Conservation (phyloP, 176 grass and related monocot species). For the Aegilops tauschii region DNA sequence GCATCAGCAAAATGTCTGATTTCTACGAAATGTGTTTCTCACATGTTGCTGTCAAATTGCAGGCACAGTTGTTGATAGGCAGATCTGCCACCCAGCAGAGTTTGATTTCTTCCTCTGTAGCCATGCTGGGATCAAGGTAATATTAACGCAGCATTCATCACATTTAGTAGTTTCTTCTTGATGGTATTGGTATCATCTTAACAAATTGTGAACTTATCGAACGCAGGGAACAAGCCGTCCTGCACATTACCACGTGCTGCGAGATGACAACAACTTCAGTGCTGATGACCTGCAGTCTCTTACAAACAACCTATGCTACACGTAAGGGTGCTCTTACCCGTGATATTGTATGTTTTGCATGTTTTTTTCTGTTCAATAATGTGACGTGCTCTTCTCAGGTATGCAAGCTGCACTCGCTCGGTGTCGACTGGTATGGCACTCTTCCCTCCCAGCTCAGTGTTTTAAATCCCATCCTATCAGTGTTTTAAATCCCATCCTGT, state of each 20-base stretch:
- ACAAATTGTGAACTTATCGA: not conserved
- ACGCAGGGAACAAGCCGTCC: constrained; percentile 64
- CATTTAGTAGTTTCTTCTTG: not conserved
- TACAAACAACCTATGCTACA: constrained; percentile 78
- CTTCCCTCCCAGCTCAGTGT: not conserved
- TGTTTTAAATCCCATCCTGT: not conserved
- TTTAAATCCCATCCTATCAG: too few relatives aligned
- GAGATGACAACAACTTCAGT: constrained; percentile 73
- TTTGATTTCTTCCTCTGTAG: constrained; percentile 86
- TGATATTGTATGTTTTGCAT: not conserved
- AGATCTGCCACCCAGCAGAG: constrained; percentile 76
- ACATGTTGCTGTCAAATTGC: constrained; percentile 19
- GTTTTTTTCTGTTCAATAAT: not conserved
- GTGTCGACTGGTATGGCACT: constrained; percentile 68
- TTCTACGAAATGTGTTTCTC: not conserved
- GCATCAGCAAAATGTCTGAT: not conserved
- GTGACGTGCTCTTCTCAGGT: constrained; percentile 35
- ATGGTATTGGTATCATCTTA: not conserved
- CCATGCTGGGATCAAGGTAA: constrained; percentile 77
- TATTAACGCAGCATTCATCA: not conserved
- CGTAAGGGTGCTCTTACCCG: constrained; percentile 33
- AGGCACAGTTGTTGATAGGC: constrained; percentile 74
- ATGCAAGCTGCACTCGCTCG: constrained; percentile 73
- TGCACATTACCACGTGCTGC: constrained; percentile 74
- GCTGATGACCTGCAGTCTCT: constrained; percentile 62